Evolutionary conservation across 495 filamentous ascomycete genomes (phyloP).

Genomic region (Rhizodiscina lignyota): DNA sequence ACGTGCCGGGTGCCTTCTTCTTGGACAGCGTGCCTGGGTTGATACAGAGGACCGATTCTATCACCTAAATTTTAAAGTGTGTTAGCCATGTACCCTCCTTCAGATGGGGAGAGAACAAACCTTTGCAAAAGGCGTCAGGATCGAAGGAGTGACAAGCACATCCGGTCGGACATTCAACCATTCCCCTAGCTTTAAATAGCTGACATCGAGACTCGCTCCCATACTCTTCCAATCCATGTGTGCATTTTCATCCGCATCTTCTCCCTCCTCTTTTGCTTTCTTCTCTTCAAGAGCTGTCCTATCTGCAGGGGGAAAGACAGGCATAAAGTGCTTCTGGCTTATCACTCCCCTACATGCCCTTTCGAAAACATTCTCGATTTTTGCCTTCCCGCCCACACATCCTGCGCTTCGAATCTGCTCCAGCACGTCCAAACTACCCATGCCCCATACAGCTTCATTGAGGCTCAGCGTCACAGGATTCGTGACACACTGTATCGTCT

Average conservation of each 20-base stretch:
- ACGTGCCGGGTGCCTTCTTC: conserved; percentile 61
- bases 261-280: conserved; percentile 21
- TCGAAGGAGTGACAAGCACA: conserved; percentile 68
- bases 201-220: conserved; percentile 64
- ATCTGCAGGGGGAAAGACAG: conserved; percentile 64
- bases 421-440: conserved; percentile 70
- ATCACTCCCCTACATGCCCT: conserved; percentile 57
- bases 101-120: too few relatives aligned
- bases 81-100: too few relatives aligned
- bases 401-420: conserved; percentile 68
- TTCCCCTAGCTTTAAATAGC: conserved; percentile 79
- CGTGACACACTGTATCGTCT: conserved; percentile 56
- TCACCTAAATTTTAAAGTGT: conserved; percentile 56
- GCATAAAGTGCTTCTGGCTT: conserved; percentile 79
- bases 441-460: conserved; percentile 67
- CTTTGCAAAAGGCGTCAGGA: conserved; percentile 72
- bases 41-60: conserved; percentile 70
- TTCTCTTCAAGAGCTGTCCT: conserved; percentile 33
- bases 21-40: conserved; percentile 84
- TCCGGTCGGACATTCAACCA: conserved; percentile 75
- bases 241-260: conserved; percentile 27
- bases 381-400: conserved; percentile 38
- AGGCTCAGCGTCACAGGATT: conserved; percentile 77
- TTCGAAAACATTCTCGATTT: conserved; percentile 42
- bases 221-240: conserved; percentile 28